Conservation (phyloP, 176 grass and related monocot species). For the Musa schizocarpa region DNA sequence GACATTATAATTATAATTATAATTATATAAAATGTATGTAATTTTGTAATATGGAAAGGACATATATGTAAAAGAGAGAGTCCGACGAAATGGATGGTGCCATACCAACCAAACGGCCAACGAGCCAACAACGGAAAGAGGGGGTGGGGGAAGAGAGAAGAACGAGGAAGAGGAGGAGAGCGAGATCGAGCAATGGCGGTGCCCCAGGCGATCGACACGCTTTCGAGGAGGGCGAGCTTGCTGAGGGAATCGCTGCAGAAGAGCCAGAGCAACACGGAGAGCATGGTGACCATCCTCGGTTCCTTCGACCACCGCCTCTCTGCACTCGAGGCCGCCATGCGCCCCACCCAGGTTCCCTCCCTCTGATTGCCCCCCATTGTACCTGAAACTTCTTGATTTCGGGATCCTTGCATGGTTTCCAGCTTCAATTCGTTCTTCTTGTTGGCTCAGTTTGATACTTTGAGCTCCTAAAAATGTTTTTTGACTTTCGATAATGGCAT, state of each 20-base stretch:
- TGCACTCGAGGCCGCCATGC: constrained; percentile 78
- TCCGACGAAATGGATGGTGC: too few species aligned
- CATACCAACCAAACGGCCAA: too few species aligned
- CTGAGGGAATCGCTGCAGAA: constrained; percentile 56
- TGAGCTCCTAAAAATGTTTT: not conserved
- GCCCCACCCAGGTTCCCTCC: constrained; percentile 54
- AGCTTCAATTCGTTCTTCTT: not conserved
- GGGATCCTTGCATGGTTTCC: not conserved
- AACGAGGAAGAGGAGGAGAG: not conserved
- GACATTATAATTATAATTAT: too few species aligned
- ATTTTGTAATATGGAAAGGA: too few species aligned
- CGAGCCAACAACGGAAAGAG: not conserved
- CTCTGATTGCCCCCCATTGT: too few species aligned
- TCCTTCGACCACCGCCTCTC: constrained; percentile 95
- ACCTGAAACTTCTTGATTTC: too few species aligned
- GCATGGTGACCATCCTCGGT: constrained; percentile 77
- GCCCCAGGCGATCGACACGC: constrained; percentile 42
- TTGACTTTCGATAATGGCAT: not conserved
- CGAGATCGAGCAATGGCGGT: constrained; percentile 18
- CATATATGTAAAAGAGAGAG: too few species aligned
- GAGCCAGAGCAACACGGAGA: constrained; percentile 72
- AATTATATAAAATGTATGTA: too few species aligned
- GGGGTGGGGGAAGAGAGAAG: not conserved
- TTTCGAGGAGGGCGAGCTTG: constrained; percentile 32
- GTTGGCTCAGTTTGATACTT: not conserved